Base-by-base conservation (phyloP, 345 rosid species). In the Lagerstroemia speciosa region DNA sequence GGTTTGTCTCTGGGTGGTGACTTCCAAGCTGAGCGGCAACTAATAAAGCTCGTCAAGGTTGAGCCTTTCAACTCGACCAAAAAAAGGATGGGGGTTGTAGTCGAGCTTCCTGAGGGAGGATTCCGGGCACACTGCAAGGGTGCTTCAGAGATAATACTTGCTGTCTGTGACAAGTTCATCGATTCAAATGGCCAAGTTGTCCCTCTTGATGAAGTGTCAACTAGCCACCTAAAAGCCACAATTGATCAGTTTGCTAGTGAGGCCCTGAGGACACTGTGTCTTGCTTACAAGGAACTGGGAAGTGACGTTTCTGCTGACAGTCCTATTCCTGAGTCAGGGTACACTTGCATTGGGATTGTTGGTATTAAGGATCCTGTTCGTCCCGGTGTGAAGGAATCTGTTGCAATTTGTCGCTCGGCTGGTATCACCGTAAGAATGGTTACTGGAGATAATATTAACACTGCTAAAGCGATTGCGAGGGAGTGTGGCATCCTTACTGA, bases 311-410 rank as follows among this genome's bases (percentile, higher is more conserved):
- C 84, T 0, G 85, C 83, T 6, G 78, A 83, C 9, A 71, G 80
- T 73, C 75, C 90, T 14, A 81, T 93, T 68, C 98, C 96, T 5
- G 17, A 46, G 65, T 81, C 93, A 16, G 96, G 89, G 9, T 79
- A 77, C 66, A 89, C 97, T 60, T 90, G 97, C 52, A 69, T 93
- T 27, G 97, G 88, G 68, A 89, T 93, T 52, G 93, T 90, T 67
- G 98, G 98, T 22, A 93, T 93, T 66, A 93, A 90, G 72, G 97
- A 93, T 73, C 98, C 96, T 53, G 96, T 93, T 73, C 93, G 98
- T 76, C 92, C 93, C 43, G 97, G 97, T 32, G 98, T 93, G 32
- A 90, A 85, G 81, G 91, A 93, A 48, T 90, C 98, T 37, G 96
- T 93, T 71, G 89, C 92, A 46, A 73, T 79, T 63, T 93, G 98